A percentile compares a stretch with the other conserved stretches of the same genome.
phyloP scores from a whole-genome alignment of 2,329 filamentous ascomycete genomes.

The Penicillium psychrosexuale region DNA sequence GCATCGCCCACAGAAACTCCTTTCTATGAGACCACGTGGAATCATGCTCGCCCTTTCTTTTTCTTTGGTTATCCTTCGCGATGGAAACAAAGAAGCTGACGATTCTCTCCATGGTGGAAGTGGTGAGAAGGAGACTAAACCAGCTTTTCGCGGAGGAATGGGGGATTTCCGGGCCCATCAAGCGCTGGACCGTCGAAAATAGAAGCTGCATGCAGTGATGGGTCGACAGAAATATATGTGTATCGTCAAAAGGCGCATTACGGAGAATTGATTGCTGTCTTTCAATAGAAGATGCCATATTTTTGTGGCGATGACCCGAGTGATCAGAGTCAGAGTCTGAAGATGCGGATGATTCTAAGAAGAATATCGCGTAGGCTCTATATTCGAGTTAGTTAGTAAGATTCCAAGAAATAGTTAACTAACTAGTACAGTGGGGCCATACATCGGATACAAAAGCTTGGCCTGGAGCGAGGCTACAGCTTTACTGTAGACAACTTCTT shows the following conservation, averaged over 20 bases:
- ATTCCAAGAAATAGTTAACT: not conserved
- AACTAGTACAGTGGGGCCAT: not conserved
- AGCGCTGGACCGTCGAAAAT: slow-evolving; percentile 22
- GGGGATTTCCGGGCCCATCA: slow-evolving; percentile 28
- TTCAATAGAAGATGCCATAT: slow-evolving; percentile 9
- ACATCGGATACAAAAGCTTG: slow-evolving; percentile 24
- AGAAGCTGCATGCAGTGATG: slow-evolving; percentile 28
- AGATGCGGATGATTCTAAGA: slow-evolving; percentile 23
- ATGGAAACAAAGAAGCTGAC: slow-evolving; percentile 23
- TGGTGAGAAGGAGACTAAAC: slow-evolving; percentile 27
- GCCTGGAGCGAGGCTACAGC: slow-evolving; percentile 21
- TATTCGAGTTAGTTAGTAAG: not conserved
- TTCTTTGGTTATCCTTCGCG: slow-evolving; percentile 17
- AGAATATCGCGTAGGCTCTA: slow-evolving; percentile 27
- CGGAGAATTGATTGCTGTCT: slow-evolving; percentile 24
- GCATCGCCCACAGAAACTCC: slow-evolving; percentile 29
- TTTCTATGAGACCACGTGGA: slow-evolving; percentile 22
- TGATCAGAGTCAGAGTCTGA: not conserved
- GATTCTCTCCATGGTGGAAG: slow-evolving; percentile 26
- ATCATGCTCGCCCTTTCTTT: not conserved
- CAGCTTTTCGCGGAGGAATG: slow-evolving; percentile 23
- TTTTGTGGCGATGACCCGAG: not conserved
- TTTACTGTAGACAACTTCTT: slow-evolving; percentile 25
- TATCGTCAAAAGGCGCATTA: slow-evolving; percentile 23
- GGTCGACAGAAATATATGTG: slow-evolving; percentile 22